These are phyloP conservation scores for Camelina hispida DNA, from an alignment of 345 rosid genomes.

Conservation along the genomic window DNA sequence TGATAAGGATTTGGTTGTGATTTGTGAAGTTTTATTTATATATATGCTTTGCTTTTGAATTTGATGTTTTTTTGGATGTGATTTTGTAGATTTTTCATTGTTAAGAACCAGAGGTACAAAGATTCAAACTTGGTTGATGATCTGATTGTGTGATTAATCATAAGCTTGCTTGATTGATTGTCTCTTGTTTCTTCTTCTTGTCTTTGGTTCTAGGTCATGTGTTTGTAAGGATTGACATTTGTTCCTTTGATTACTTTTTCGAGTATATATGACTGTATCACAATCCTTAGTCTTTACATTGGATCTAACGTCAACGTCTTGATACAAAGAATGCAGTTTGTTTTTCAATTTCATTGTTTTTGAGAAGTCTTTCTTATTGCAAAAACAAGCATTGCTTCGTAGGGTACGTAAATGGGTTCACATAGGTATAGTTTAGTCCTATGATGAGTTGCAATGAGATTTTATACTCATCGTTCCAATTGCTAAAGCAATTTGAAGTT, in stretches of 20 bases:
- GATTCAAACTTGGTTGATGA: background rate
- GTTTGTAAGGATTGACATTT: background rate
- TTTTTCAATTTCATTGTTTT: background rate
- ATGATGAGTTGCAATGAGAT: slow-evolving; percentile 42
- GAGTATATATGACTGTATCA: background rate
- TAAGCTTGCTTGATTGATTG: background rate
- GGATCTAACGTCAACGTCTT: background rate
- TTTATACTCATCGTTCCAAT: slow-evolving; percentile 46
- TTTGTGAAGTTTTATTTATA: slow-evolving; percentile 24
- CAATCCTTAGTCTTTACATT: background rate
- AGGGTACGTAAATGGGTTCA: background rate
- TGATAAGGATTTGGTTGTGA: background rate
- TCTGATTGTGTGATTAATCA: background rate
- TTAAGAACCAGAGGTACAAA: background rate
- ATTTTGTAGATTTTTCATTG: slow-evolving; percentile 16
- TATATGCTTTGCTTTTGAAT: slow-evolving; percentile 16
- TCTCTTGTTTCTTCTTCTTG: background rate
- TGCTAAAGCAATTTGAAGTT: slow-evolving; percentile 39
- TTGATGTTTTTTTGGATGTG: background rate
- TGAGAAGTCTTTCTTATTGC: background rate
- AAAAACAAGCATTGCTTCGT: background rate
- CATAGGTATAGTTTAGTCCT: background rate
- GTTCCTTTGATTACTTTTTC: background rate
- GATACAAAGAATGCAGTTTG: background rate
- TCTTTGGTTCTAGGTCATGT: background rate